phyloP scores from a whole-genome alignment of 768 basidiomycete genomes.

The Pleurotus pulmonarius region DNA sequence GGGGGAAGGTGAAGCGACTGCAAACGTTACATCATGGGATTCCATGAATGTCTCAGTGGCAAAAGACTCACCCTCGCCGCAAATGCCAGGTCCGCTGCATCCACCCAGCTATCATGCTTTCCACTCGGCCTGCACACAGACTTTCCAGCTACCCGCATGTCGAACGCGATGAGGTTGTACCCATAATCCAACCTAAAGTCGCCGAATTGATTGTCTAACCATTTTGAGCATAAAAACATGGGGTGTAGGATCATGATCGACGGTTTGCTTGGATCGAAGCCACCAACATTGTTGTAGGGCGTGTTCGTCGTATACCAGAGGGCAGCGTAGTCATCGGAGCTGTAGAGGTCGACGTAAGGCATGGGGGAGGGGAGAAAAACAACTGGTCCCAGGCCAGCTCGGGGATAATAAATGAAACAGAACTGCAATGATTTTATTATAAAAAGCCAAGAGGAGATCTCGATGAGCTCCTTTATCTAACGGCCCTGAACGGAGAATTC shows the following conservation, averaged over 20 bases:
- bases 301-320: constrained; percentile 74
- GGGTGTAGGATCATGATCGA: constrained; percentile 70
- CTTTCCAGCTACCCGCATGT: constrained; percentile 61
- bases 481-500: constrained; percentile 7
- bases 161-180: constrained; percentile 76
- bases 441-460: not conserved
- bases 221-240: constrained; percentile 62
- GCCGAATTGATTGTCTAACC: constrained; percentile 63
- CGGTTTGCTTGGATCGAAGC: constrained; percentile 62
- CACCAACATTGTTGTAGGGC: constrained; percentile 52
- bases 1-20: constrained; percentile 64
- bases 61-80: constrained; percentile 50
- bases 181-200: constrained; percentile 55
- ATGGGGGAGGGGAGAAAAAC: constrained; percentile 26
- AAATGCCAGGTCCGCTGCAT: constrained; percentile 72
- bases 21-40: not conserved
- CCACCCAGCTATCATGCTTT: constrained; percentile 71
- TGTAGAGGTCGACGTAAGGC: constrained; percentile 68
- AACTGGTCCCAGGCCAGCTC: not conserved
- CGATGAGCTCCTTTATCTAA: not conserved
- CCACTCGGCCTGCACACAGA: constrained; percentile 51
- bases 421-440: constrained; percentile 6
- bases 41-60: not conserved
- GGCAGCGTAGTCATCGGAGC: constrained; percentile 61
- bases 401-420: not conserved